Evolutionary conservation across 2,329 filamentous ascomycete genomes (phyloP).

Genomic region (Epichloe baconii): DNA sequence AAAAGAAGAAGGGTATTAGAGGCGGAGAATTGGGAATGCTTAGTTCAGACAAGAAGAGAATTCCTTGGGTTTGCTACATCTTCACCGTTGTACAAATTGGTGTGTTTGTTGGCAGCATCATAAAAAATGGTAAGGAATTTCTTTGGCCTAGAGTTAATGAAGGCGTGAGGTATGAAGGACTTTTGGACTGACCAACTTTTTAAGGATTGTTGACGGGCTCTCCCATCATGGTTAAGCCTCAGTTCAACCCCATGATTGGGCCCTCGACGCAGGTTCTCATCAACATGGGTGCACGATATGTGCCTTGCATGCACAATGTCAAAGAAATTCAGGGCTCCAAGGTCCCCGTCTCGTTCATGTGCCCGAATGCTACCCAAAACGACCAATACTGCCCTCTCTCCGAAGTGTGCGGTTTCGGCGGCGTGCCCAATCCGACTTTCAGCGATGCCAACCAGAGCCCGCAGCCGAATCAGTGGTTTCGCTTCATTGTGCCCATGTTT

Average conservation of each 20-base stretch:
- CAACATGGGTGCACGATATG: constrained; percentile 90
- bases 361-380: constrained; percentile 62
- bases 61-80: constrained; percentile 72
- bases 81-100: constrained; percentile 64
- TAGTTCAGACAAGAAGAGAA: constrained; percentile 39
- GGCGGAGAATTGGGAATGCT: constrained; percentile 49
- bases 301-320: constrained; percentile 88
- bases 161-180: constrained; percentile 2
- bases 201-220: constrained; percentile 63
- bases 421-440: constrained; percentile 53
- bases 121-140: constrained; percentile 63
- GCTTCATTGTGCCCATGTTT: constrained; percentile 93
- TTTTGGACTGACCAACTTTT: not conserved
- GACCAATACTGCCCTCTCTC: constrained; percentile 56
- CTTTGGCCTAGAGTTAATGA: not conserved
- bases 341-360: constrained; percentile 51
- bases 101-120: constrained; percentile 82
- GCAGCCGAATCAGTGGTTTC: constrained; percentile 86
- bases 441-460: constrained; percentile 37
- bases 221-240: constrained; percentile 65
- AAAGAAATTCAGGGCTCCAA: constrained; percentile 44
- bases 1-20: constrained; percentile 33
- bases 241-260: constrained; percentile 95
- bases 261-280: constrained; percentile 83
- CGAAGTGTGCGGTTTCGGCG: constrained; percentile 71